phyloP scores from a whole-genome alignment of 1,139 yeast genomes.

The Nematodospora anomalae region DNA sequence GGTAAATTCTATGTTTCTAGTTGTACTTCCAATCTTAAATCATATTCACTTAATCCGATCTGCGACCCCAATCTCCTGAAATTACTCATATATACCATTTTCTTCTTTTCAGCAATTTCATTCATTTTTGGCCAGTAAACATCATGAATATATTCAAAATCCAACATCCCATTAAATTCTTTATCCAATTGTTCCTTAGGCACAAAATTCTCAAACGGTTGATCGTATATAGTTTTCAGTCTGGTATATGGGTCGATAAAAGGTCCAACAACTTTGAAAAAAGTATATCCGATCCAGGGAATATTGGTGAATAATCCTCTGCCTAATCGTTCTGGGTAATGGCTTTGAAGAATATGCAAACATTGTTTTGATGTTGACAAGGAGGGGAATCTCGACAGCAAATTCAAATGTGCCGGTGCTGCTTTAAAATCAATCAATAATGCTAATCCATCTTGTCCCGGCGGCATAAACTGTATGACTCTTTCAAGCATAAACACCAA shows the following conservation, averaged over 20 bases:
- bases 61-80: constrained; percentile 65
- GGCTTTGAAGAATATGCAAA: constrained; percentile 84
- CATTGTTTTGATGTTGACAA: constrained; percentile 67
- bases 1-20: too few species aligned
- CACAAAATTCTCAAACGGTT: constrained; percentile 81
- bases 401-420: constrained; percentile 42
- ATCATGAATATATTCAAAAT: constrained; percentile 78
- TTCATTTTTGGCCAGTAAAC: constrained; percentile 77
- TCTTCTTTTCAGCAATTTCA: constrained; percentile 56
- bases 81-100: constrained; percentile 55
- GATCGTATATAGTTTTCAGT: constrained; percentile 87
- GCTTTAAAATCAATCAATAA: constrained; percentile 72
- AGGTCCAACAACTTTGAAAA: constrained; percentile 85
- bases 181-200: constrained; percentile 79
- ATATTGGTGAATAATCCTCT: constrained; percentile 86
- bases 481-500: constrained; percentile 51
- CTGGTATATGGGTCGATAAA: constrained; percentile 94
- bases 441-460: constrained; percentile 51
- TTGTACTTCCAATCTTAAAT: constrained; percentile 28
- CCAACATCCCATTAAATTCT: constrained; percentile 80
- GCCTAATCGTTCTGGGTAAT: constrained; percentile 94
- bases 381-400: constrained; percentile 45
- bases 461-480: constrained; percentile 50
- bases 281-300: constrained; percentile 91
- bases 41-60: constrained; percentile 69